Evolutionary conservation across 2,329 filamentous ascomycete species (phyloP), one percentile per base, ranked within the genome.

Genomic region (Juglanconis juglandina): DNA sequence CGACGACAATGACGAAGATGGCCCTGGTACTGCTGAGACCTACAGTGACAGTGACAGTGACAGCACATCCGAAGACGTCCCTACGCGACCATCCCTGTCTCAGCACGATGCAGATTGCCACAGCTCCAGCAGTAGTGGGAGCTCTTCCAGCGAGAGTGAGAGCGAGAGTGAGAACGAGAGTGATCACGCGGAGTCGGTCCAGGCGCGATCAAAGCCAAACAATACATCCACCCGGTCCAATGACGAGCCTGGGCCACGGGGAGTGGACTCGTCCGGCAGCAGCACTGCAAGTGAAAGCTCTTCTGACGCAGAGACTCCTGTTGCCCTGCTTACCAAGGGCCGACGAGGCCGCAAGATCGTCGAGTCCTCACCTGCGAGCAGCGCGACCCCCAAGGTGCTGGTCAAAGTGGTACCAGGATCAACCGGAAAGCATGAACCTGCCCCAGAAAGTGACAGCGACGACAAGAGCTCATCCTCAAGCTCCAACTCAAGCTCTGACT

Each of bases 21-120:
- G 60, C 32, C 56, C 53, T 13, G 37, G 41, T 11, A 39, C 17
- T 7, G 46, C 47, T 30, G 58, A 49, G 37, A 41, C 35, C 30
- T 37, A 60, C 11, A 61, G 39, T 30, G 59, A 63, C 41, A 54
- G 42, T n/a, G 62, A 63, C 13, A 61, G 54, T 42, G 64, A 65
- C 10, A 70, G 66, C 48, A 67, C 65, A 13, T 68, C 67, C 9
- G 67, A 71, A 53, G 66, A 69, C 35, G 3, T n/a, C 48, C 32
- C 53, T 8, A 4, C 49, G 2, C 50, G 42, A 17, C 14, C 51
- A 13, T 11, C 41, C 17, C 52, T 14, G 6, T 10, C 53, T 11
- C 46, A 59, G 54, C 44, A 59, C 58, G 39, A 59, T 49, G 24
- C 64, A 33, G 39, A 44, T 4, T 60, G 54, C 42, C 55, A 50